Conservation (phyloP, 2,329 filamentous ascomycete species). For the Exophiala phaeomuriformis region DNA sequence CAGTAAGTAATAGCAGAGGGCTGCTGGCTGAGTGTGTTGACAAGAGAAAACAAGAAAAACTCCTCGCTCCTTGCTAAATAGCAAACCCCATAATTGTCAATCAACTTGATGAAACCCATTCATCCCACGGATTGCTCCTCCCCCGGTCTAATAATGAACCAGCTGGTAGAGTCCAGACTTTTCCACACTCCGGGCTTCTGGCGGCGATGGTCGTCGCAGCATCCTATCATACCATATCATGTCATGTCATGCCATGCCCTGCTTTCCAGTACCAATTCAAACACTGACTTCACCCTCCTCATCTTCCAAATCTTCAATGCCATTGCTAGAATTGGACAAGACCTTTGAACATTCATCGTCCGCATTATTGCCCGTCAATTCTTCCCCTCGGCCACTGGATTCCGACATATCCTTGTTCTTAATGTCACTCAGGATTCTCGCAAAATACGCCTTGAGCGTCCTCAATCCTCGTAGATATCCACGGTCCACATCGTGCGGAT, state of each 20-base stretch:
- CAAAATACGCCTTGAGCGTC: slow-evolving; percentile 73
- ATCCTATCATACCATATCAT: no score
- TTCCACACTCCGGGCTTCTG: no score
- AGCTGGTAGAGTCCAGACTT: no score
- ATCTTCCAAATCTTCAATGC: slow-evolving; percentile 8
- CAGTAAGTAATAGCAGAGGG: no score
- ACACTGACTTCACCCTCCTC: slow-evolving; percentile 24
- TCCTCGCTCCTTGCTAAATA: slow-evolving; percentile 22
- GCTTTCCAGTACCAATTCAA: neutral
- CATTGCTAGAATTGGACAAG: slow-evolving; percentile 2
- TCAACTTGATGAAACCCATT: slow-evolving; percentile 1
- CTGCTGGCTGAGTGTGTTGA: neutral
- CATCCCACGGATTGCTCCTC: neutral
- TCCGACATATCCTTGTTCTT: slow-evolving; percentile 39
- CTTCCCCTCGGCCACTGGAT: slow-evolving; percentile 35
- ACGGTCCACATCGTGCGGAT: slow-evolving; percentile 72
- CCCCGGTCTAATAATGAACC: no score
- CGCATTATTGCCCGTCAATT: slow-evolving; percentile 21
- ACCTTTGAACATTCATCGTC: slow-evolving; percentile 10
- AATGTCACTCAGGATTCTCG: slow-evolving; percentile 76
- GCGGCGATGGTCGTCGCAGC: no score
- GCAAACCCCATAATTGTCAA: neutral
- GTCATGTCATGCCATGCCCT: no score
- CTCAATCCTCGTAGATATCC: slow-evolving; percentile 82
- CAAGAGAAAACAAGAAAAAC: slow-evolving; percentile 1